These are phyloP conservation scores for Paecilomyces sp. DNA, from an alignment of 2,329 filamentous ascomycete genomes.

Conservation along the genomic window DNA sequence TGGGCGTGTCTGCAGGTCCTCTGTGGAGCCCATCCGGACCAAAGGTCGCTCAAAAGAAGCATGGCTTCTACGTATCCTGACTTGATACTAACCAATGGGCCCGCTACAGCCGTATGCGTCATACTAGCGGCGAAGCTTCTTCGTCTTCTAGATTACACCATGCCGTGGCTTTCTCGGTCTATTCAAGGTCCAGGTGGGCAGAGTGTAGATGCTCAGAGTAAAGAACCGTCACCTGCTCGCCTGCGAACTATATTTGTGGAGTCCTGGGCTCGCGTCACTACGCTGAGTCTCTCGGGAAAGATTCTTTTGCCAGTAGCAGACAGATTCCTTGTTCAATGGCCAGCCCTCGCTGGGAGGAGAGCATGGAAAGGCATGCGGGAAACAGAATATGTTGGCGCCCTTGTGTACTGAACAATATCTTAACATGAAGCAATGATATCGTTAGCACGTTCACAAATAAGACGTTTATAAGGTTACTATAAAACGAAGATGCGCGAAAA, in stretches of 20 bases:
- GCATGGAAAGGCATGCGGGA: slow-evolving; percentile 32
- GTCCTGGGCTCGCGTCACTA: slow-evolving; percentile 80
- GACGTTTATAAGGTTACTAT: background rate
- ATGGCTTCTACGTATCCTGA: slow-evolving; percentile 52
- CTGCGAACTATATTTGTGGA: slow-evolving; percentile 82
- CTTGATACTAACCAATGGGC: slow-evolving; percentile 79
- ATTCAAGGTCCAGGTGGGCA: slow-evolving; percentile 1
- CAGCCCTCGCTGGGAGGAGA: slow-evolving; percentile 47
- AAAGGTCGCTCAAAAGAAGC: slow-evolving; percentile 14
- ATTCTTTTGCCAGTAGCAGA: slow-evolving; percentile 68
- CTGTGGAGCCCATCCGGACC: slow-evolving; percentile 26
- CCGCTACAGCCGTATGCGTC: slow-evolving; percentile 77
- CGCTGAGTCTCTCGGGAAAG: slow-evolving; percentile 76
- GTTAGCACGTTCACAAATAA: background rate
- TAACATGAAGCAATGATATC: background rate
- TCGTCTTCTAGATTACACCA: slow-evolving; percentile 40
- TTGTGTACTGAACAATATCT: slow-evolving; percentile 22
- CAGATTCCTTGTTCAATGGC: slow-evolving; percentile 77
- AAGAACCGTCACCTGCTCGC: slow-evolving; percentile 34
- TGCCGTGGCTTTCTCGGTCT: slow-evolving; percentile 7
- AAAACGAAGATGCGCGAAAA: background rate
- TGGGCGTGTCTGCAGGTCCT: slow-evolving; percentile 55
- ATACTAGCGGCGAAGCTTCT: slow-evolving; percentile 51
- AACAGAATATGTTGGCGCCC: slow-evolving; percentile 31
- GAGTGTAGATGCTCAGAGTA: slow-evolving; percentile 1